Evolutionary conservation across 768 basidiomycete species (phyloP).

Genomic region (Lactarius evosmus): DNA sequence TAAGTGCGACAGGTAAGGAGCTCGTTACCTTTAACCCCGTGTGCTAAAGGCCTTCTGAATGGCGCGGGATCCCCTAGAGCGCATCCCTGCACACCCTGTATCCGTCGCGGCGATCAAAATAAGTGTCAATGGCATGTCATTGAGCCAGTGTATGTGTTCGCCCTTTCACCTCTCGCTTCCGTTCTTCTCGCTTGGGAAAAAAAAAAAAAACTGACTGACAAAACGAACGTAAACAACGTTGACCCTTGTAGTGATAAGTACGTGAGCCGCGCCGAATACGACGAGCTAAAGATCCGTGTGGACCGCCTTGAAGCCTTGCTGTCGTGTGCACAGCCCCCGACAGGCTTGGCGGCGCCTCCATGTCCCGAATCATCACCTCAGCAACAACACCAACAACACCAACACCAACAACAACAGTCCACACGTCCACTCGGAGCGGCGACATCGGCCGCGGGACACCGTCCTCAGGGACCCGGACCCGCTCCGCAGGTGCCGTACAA

Average conservation of each 20-base stretch:
- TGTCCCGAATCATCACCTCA: slow-evolving; percentile 9
- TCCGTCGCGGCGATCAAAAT: slow-evolving; percentile 71
- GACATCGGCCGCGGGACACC: background rate
- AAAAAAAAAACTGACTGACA: background rate
- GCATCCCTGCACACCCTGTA: slow-evolving; percentile 80
- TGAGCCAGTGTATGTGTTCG: slow-evolving; percentile 66
- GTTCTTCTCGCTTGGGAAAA: background rate
- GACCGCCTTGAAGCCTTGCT: slow-evolving; percentile 53
- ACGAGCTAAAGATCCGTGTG: slow-evolving; percentile 66
- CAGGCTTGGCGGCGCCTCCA: slow-evolving; percentile 9
- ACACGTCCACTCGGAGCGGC: background rate
- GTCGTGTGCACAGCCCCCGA: slow-evolving; percentile 40
- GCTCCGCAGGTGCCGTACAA: slow-evolving; percentile 14
- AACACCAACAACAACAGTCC: slow-evolving; percentile 1
- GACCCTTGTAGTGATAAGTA: slow-evolving; percentile 63
- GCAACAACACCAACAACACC: background rate
- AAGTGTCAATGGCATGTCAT: slow-evolving; percentile 83
- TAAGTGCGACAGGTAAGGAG: slow-evolving; percentile 73
- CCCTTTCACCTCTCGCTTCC: slow-evolving; percentile 18
- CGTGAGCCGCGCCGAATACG: slow-evolving; percentile 72
- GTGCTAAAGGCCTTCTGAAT: slow-evolving; percentile 17
- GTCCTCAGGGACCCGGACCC: slow-evolving; percentile 2
- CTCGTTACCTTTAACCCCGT: slow-evolving; percentile 23
- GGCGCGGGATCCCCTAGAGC: slow-evolving; percentile 44
- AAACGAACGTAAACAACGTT: slow-evolving; percentile 9